Percentiles rank a stretch among this genome's conserved stretches.
phyloP scores from a whole-genome alignment of 2,329 filamentous ascomycete species.

The Scedosporium boydii region DNA sequence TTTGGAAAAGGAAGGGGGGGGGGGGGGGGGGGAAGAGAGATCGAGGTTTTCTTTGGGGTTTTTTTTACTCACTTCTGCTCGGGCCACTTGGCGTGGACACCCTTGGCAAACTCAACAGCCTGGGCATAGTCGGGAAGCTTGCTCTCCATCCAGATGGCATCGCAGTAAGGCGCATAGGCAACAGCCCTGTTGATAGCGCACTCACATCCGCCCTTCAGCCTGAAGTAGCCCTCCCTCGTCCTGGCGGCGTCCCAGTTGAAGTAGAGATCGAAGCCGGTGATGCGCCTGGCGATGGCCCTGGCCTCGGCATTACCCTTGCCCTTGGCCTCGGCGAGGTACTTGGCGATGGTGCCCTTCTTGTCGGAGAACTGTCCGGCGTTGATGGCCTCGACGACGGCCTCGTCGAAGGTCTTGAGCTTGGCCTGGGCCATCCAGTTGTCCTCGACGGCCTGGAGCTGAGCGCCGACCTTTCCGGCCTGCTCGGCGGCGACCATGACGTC shows the following conservation, averaged over 20 bases:
- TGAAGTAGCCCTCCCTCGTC: conserved; percentile 91
- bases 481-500: conserved; percentile 89
- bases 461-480: conserved; percentile 67
- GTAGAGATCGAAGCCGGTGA: conserved; percentile 73
- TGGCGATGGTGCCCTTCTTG: conserved; percentile 55
- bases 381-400: conserved; percentile 79
- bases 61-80: conserved; percentile 72
- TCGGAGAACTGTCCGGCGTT: conserved; percentile 52
- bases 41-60: not conserved
- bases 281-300: conserved; percentile 63
- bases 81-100: conserved; percentile 89
- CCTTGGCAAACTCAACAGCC: conserved; percentile 85
- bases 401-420: conserved; percentile 77
- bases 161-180: conserved; percentile 86
- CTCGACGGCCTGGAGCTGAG: conserved; percentile 80
- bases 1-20: not conserved
- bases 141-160: conserved; percentile 99
- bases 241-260: conserved; percentile 95
- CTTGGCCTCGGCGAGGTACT: conserved; percentile 59
- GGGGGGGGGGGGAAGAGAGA: too few species aligned
- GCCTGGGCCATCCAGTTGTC: conserved; percentile 77
- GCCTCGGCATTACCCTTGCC: conserved; percentile 83
- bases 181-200: conserved; percentile 85
- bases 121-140: conserved; percentile 88
- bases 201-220: conserved; percentile 82